Evolutionary conservation across 2,329 filamentous ascomycete species (phyloP), one percentile per base, ranked within the genome.

Genomic region (Orbilia quercus): DNA sequence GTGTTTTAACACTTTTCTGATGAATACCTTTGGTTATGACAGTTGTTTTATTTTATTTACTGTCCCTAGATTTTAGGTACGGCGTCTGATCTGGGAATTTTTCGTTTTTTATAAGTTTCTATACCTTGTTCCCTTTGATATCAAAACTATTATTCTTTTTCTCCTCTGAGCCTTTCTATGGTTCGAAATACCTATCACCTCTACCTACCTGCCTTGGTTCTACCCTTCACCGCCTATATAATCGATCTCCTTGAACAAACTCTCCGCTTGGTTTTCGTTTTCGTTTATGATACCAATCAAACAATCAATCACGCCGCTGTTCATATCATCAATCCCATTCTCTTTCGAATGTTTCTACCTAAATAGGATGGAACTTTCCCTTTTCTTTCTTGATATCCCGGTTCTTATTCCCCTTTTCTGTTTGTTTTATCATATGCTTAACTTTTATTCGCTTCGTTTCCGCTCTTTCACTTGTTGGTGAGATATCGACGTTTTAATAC

Each of bases 41-140:
- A 45, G 44, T 54, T 54, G 11, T 50, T 47, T 48, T 40, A n/a
- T 7, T 9, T 20, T 6, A 20, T 20, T 20, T 2, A 38, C 25
- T 55, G 55, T 64, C 50, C 60, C 31, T 47, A 54, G 48, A 55
- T 22, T 54, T 55, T 42, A 18, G 60, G 60, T 54, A 64, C 40
- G 60, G 60, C 60, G 60, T 64, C 60, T 16, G 36, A 55, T 64
- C 48, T 64, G 60, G 50, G 60, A 16, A 44, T 63, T 51, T 38
- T 48, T 22, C 34, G n/a, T 36, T 38, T 28, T 45, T 45, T 54
- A 16, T 42, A 18, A n/a, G 14, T 34, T 22, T 57, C 20, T 36
- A 12, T 34, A n/a, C 9, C 22, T 31, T 9, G 18, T 20, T 51
- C 2, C 34, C 14, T 16, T 53, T n/a, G 9, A 28, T 34, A 28